Evolutionary conservation across 257 asterid species (phyloP), one percentile per base, ranked within the genome.

Genomic region (Fraxinus excelsior): DNA sequence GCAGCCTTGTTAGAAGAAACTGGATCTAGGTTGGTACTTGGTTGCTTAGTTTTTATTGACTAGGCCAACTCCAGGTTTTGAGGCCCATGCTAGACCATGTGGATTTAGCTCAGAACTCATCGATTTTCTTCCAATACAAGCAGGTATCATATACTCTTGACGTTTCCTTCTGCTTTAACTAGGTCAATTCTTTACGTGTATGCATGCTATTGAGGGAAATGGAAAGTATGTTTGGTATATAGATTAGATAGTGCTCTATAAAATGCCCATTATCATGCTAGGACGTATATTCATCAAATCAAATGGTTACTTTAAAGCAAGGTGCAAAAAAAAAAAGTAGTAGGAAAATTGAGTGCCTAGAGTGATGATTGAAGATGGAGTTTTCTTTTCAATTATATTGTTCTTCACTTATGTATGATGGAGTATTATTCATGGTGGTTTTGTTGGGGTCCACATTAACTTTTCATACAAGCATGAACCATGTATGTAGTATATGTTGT

Each of bases 301-400:
- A 40, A 40, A 53, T 46, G 6, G 64, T 65, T 28, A 75, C 73
- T 75, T 42, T 69, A 75, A 71, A 68, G 80, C 82, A 76, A 74
- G 78, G 85, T 81, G 71, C 10, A 9, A 40, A 40, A 40, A 9
- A 29, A 1, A 29, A 29, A 28, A 28, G 1, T 0, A 28, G 44
- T 38, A 38, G 76, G 72, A 75, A 77, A 66, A 42, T 64, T 34
- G 81, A 75, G 78, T 76, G 58, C 74, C 16, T 40, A 3, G 1
- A 40, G 16, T 40, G 46, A 35, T 26, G 14, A 53, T 53, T 67
- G 68, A 28, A 75, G 62, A 35, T 14, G 29, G 28, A 37, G 25
- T 51, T 69, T n/a, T 62, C 79, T 62, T 34, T 44, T 10, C 71
- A 46, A 81, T 34, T 21, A 23, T 74, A n/a, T 40, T 38, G 44